Conservation (phyloP, 73 alveolate genomes). For the Tetrahymena thermophila region DNA sequence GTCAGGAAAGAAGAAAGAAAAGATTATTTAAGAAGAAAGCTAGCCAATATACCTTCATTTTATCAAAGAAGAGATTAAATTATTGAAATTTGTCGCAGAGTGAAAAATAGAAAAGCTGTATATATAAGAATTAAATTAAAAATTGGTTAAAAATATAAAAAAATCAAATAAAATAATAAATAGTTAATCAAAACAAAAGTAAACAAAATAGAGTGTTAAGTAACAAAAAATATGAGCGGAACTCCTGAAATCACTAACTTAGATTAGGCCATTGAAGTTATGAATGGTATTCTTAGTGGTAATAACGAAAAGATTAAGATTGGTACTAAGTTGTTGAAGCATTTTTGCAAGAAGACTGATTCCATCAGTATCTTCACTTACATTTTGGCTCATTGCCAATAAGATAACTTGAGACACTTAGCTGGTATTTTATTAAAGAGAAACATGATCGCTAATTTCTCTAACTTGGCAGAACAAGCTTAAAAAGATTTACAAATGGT, state of each 20-base stretch:
- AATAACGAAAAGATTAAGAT: slow-evolving; percentile 17
- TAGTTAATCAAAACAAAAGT: background rate
- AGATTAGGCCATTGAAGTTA: background rate
- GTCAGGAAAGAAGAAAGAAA: background rate
- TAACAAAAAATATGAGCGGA: background rate
- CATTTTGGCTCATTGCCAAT: slow-evolving; percentile 5
- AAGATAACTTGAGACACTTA: slow-evolving; percentile 22
- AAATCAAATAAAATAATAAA: background rate
- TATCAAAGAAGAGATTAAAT: background rate
- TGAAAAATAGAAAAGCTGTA: background rate
- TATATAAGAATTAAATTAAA: background rate
- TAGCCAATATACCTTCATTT: background rate
- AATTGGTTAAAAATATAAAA: background rate
- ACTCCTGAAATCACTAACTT: background rate
- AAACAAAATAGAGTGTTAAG: background rate
- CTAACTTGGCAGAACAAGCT: background rate
- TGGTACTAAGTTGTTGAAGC: slow-evolving; percentile 28
- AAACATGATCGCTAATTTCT: slow-evolving; percentile 29
- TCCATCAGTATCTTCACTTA: slow-evolving; percentile 23
- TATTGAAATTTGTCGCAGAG: background rate
- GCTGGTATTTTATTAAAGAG: slow-evolving; percentile 37
- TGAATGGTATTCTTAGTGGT: slow-evolving; percentile 21
- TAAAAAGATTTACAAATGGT: background rate
- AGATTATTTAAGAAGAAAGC: background rate
- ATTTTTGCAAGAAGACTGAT: slow-evolving; percentile 7